Evolutionary conservation across 306 rosid species (phyloP).

Genomic region (Betula pendula): DNA sequence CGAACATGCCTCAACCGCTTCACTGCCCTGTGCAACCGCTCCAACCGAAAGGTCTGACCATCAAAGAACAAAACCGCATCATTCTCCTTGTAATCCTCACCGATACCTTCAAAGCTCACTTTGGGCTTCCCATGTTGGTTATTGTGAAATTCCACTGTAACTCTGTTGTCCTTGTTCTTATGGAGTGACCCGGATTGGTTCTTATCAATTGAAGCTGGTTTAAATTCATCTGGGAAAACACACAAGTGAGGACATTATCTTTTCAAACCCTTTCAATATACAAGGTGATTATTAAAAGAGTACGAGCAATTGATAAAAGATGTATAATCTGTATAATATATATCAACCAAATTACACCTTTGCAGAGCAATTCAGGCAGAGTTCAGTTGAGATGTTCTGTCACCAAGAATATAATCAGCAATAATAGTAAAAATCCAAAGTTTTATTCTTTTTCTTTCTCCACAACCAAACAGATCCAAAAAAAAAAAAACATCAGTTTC

Average conservation of each 20-base stretch:
- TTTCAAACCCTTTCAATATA: background rate
- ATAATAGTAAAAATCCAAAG: background rate
- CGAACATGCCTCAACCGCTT: slow-evolving; percentile 27
- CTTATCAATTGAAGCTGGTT: slow-evolving; percentile 29
- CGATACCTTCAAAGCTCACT: slow-evolving; percentile 20
- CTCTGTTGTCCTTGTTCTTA: slow-evolving; percentile 28
- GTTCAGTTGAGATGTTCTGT: background rate
- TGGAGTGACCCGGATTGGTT: slow-evolving; percentile 14
- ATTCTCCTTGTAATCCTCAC: slow-evolving; percentile 22
- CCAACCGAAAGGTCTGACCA: slow-evolving; percentile 20
- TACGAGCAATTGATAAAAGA: background rate
- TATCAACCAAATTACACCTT: background rate
- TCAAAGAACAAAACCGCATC: slow-evolving; percentile 27
- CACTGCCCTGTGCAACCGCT: slow-evolving; percentile 27
- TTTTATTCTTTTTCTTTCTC: background rate
- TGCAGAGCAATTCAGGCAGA: background rate
- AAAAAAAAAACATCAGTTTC: background rate
- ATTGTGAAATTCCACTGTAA: slow-evolving; percentile 24
- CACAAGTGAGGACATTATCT: background rate
- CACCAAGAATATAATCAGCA: background rate
- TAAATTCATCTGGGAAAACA: slow-evolving; percentile 20
- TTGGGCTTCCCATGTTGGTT: slow-evolving; percentile 25
- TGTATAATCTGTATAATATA: background rate
- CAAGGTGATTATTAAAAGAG: background rate
- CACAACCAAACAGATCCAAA: background rate